Conservation (phyloP, 306 rosid genomes). For the Cicer chorassanicum region DNA sequence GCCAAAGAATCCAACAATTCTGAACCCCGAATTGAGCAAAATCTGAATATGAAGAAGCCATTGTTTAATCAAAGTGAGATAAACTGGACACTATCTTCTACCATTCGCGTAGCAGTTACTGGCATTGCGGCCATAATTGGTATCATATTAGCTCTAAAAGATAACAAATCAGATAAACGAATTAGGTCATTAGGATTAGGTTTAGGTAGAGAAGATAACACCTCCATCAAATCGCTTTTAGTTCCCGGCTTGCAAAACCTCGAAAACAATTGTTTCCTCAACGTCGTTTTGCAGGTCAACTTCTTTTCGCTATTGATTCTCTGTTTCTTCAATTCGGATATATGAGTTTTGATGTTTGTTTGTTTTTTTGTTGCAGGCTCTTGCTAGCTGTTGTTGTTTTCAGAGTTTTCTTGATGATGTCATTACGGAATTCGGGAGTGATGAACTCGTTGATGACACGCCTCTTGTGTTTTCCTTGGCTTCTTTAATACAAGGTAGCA, state of each 20-base stretch:
- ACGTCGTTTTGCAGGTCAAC: slow-evolving; percentile 82
- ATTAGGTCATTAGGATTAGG: slow-evolving; percentile 40
- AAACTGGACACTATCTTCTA: slow-evolving; percentile 47
- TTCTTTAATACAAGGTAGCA: slow-evolving; percentile 69
- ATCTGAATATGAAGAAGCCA: slow-evolving; percentile 19
- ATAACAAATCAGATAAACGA: slow-evolving; percentile 47
- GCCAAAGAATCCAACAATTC: too few species aligned
- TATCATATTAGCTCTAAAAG: slow-evolving; percentile 53
- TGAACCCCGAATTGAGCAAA: too few species aligned
- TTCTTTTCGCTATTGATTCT: background rate
- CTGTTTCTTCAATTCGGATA: slow-evolving; percentile 13
- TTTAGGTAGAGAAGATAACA: background rate
- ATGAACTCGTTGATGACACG: slow-evolving; percentile 54
- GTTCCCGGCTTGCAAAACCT: slow-evolving; percentile 87
- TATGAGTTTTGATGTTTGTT: background rate
- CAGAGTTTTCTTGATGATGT: slow-evolving; percentile 62
- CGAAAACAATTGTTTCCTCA: slow-evolving; percentile 80
- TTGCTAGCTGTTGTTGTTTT: slow-evolving; percentile 78
- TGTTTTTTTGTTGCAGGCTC: slow-evolving; percentile 58
- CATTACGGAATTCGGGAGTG: slow-evolving; percentile 58
- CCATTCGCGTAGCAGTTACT: slow-evolving; percentile 50
- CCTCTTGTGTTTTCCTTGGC: slow-evolving; percentile 75
- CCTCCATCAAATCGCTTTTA: slow-evolving; percentile 39
- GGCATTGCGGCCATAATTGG: slow-evolving; percentile 60
- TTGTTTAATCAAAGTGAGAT: slow-evolving; percentile 36